These are phyloP conservation scores for Serpula lacrymans DNA, from an alignment of 768 basidiomycete genomes.

Conservation along the genomic window DNA sequence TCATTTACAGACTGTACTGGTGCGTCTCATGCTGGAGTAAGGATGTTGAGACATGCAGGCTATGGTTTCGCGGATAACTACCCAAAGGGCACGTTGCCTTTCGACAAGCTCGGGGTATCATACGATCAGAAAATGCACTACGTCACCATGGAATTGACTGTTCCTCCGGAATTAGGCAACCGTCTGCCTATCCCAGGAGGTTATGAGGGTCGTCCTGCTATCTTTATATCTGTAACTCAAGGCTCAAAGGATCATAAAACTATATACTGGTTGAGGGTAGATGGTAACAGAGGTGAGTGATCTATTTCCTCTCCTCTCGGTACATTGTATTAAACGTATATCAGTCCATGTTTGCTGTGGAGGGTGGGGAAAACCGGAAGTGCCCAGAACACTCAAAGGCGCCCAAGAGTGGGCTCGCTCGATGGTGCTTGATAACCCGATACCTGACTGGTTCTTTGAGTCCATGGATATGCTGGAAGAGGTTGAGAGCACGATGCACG, in stretches of 20 bases:
- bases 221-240: conserved; percentile 12
- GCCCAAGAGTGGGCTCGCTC: conserved; percentile 8
- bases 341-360: conserved; percentile 10
- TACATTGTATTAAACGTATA: background rate
- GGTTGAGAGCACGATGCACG: conserved; percentile 13
- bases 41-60: conserved; percentile 20
- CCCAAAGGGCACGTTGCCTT: conserved; percentile 8
- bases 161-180: conserved; percentile 6
- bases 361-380: background rate
- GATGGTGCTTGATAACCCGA: conserved; percentile 13
- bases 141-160: conserved; percentile 12
- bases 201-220: conserved; percentile 8
- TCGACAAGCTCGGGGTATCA: conserved; percentile 13
- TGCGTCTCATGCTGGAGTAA: conserved; percentile 21
- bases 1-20: conserved; percentile 33
- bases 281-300: conserved; percentile 11
- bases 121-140: conserved; percentile 25
- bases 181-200: conserved; percentile 17
- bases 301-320: conserved; percentile 3
- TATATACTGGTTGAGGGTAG: conserved; percentile 11
- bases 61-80: conserved; percentile 12
- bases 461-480: conserved; percentile 27
- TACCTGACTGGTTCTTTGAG: conserved; percentile 25
- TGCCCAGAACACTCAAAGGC: conserved; percentile 11
- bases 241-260: conserved; percentile 9